Base-by-base conservation (phyloP, 1,284 basidiomycete species). In the Apiotrichum sp. region DNA sequence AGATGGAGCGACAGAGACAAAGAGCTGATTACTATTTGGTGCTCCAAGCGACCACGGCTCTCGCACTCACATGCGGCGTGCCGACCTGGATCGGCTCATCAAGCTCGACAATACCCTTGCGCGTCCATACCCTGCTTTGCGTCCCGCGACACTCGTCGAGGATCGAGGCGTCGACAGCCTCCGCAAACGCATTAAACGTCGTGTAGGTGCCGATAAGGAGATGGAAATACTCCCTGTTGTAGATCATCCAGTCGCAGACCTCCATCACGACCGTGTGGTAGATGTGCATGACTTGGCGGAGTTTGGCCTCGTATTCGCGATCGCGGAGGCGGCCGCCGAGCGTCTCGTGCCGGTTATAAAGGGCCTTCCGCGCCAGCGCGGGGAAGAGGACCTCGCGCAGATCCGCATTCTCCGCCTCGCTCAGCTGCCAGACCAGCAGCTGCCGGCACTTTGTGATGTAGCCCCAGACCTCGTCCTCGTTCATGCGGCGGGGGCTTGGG, bases 161-260 rank as follows among this genome's bases (percentile, higher is more conserved):
- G 32, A 56, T 52, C 4, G 50, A 44, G 11, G 39, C 40, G 46
- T 56, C 55, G 40, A 56, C 41, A 2, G 45, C 45, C 14, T 36
- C 32, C 7, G 50, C 50, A 22, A 56, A 52, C 29, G 0, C 13
- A 29, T 56, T 46, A 29, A 56, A 56, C 3, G 40, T 33, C 9
- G 42, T 38, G 40, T 56, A 39, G 31, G 22, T 48, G 40, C 51
- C 50, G 29, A 56, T 56, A 10, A 56, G 50, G n/a, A 52, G 41
- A 46, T 56, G 55, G 13, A 46, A 50, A 46, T 56, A 56, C 29
- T 36, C 40, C 31, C 48, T 47, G 40, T 34, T 38, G 50, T 56
- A 52, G 50, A 56, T 50, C 50, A 56, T 56, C 55, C 55, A 56
- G 50, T 52, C 50, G 46, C 55, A 56, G 40, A 52, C 55, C 39